Base-by-base conservation (phyloP, 2,329 filamentous ascomycete species). In the Ascochyta koolunga region DNA sequence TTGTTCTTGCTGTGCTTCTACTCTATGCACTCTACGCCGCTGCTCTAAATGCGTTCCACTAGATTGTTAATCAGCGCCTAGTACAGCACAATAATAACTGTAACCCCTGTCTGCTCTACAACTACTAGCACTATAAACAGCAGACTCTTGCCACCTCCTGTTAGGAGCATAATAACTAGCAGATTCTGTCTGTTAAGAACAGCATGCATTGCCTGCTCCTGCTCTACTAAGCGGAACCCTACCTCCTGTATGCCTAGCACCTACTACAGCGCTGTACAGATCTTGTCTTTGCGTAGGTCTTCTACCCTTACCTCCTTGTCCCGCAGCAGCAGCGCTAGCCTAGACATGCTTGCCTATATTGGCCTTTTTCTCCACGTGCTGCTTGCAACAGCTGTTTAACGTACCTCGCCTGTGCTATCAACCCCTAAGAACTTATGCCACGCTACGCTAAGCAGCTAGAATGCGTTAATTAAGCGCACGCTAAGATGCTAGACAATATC, bases 401-500 rank as follows among this genome's bases (percentile, higher is more conserved):
- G n/a, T n/a, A n/a, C n/a, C 25, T 32, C 5, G 29, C 29, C 13
- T n/a, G 13, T n/a, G 2, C 32, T 22, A 19, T 32, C 7, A 32
- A 32, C 15, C 13, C 29, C 13, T 6, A 32, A n/a, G 13, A 32
- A 32, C 2, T 5, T 3, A 10, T 27, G 2, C 25, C 10, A 27
- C 2, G 10, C 9, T 1, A 2, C 7, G 37, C 46, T 49, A 1
- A 49, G 37, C 31, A 5, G 3, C 22, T 10, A 2, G 40, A 66
- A 66, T 35, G 49, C 52, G 5, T 66, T 32, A 32, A 66, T 64
- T 9, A 32, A 65, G 11, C 49, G 50, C 32, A 49, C 40, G 40
- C 64, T 66, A 7, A 66, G 54, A 58, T 66, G 43, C 56, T 64
- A 62, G 0, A 67, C 25, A 31, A 65, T 60, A 25, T 67, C 45